phyloP scores from a whole-genome alignment of 2,329 filamentous ascomycete genomes.

The Alternaria panax region DNA sequence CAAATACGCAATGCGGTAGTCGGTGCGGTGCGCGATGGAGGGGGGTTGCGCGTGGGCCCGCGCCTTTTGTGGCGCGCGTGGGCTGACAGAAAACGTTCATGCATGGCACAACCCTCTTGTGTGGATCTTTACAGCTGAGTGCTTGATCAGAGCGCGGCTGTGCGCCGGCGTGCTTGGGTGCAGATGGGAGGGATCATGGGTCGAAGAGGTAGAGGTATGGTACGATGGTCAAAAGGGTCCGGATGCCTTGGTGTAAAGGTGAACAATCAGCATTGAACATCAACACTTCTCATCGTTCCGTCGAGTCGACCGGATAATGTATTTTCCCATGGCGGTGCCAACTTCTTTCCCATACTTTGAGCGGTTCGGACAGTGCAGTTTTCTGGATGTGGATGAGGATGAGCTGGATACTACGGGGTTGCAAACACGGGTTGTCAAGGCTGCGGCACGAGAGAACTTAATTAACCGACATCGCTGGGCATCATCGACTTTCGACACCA shows the following conservation, averaged over 20 bases:
- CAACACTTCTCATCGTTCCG: background rate
- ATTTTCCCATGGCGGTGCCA: constrained; percentile 28
- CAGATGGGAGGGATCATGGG: constrained; percentile 9
- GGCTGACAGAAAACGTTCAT: constrained; percentile 23
- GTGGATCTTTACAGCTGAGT: constrained; percentile 16
- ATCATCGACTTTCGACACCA: constrained; percentile 7
- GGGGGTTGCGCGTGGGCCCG: constrained; percentile 7
- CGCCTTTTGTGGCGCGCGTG: constrained; percentile 21
- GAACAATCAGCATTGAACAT: background rate
- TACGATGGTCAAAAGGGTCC: constrained; percentile 16
- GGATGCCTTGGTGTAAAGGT: constrained; percentile 14
- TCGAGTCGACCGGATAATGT: constrained; percentile 17
- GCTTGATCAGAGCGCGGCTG: constrained; percentile 24
- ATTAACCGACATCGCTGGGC: constrained; percentile 24
- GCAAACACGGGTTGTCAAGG: constrained; percentile 32
- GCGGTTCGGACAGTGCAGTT: constrained; percentile 36
- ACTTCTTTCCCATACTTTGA: constrained; percentile 21
- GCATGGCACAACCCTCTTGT: constrained; percentile 21
- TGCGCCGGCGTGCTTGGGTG: constrained; percentile 24
- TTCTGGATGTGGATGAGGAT: constrained; percentile 40
- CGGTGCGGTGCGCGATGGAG: background rate
- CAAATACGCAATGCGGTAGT: constrained; percentile 21
- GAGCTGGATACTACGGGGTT: constrained; percentile 42
- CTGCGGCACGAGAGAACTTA: constrained; percentile 26
- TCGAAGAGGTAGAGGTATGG: constrained; percentile 7